phyloP scores from a whole-genome alignment of 768 basidiomycete species.

The Saitozyma podzolica region DNA sequence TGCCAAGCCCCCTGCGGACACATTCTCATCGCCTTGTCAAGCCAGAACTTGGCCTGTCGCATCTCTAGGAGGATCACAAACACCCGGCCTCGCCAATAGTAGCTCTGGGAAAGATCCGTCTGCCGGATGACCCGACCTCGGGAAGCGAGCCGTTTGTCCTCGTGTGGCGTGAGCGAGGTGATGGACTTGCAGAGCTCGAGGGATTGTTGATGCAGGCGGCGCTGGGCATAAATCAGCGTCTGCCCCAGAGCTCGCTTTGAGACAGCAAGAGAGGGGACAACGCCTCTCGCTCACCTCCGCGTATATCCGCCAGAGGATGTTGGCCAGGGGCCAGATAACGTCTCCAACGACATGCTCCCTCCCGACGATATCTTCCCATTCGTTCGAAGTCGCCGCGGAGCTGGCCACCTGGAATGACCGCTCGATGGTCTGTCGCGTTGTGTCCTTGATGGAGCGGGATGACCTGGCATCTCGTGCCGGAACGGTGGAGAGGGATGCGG shows the following conservation, averaged over 20 bases:
- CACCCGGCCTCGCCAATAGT: conserved; percentile 43
- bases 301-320: conserved; percentile 42
- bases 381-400: conserved; percentile 14
- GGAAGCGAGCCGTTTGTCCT: conserved; percentile 29
- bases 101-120: conserved; percentile 39
- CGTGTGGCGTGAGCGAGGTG: conserved; percentile 24
- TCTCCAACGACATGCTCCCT: conserved; percentile 27
- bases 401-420: conserved; percentile 32
- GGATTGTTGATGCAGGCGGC: conserved; percentile 42
- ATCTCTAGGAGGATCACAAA: conserved; percentile 35
- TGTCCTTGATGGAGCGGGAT: conserved; percentile 38
- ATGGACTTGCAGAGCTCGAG: conserved; percentile 28
- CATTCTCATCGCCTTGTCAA: conserved; percentile 36
- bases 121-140: conserved; percentile 17
- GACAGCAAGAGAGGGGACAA: background rate
- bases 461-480: conserved; percentile 28
- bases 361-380: conserved; percentile 22
- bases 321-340: conserved; percentile 36
- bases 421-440: conserved; percentile 38
- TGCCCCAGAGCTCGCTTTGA: background rate
- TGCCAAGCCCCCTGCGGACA: conserved; percentile 30
- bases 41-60: conserved; percentile 30
- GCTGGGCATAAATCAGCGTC: conserved; percentile 14
- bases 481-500: conserved; percentile 28
- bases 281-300: conserved; percentile 28